Base-by-base conservation (phyloP, 2,329 filamentous ascomycete species). In the Aspergillus tubingensis region DNA sequence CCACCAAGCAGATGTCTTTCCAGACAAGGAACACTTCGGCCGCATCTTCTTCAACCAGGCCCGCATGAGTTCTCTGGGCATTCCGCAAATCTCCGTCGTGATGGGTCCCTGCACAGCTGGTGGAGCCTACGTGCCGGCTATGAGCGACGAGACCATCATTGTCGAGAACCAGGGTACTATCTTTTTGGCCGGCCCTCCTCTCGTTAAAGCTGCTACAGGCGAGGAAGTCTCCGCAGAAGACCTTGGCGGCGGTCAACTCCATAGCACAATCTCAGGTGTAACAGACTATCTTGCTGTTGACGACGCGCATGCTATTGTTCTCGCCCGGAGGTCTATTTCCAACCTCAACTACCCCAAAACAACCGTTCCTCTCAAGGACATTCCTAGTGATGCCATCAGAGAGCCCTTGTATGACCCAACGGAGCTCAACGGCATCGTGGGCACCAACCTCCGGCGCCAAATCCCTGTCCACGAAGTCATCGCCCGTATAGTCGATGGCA, bases 41-140 rank as follows among this genome's bases (percentile, higher is more conserved):
- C 91, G 94, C 66, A 96, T 98, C 74, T 99, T 99, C 82, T 99
- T 90, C 83, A 97, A 99, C 79, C 94, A 99, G 78, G 94, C 95
- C 2, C 85, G 91, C 70, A 96, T 98, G 92, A 95, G 91, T 67
- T 85, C 90, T 2, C 80, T 88, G 67, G 92, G 92, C 4, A 96
- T 98, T 63, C 94, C 94, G 1, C 94, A 98, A 73, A 90, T 99
- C 68, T 89, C 91, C 8, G 92, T 97, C 2, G 94, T 99, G 50
- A 97, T 99, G 94, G 94, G 94, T 0, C 91, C 94, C 47, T 99
- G 95, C 79, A 99, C 95, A 0, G 94, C 94, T 1, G 94, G 94
- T 54, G 94, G 94, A 51, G 94, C 94, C 23, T 98, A 99, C 74
- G 93, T 98, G 10, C 94, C 94, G 10, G 92, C 91, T 70, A 98